Percentiles rank a stretch among this genome's conserved stretches.
phyloP scores from a whole-genome alignment of 108 stramenopile genomes.

The Parmales sp. region DNA sequence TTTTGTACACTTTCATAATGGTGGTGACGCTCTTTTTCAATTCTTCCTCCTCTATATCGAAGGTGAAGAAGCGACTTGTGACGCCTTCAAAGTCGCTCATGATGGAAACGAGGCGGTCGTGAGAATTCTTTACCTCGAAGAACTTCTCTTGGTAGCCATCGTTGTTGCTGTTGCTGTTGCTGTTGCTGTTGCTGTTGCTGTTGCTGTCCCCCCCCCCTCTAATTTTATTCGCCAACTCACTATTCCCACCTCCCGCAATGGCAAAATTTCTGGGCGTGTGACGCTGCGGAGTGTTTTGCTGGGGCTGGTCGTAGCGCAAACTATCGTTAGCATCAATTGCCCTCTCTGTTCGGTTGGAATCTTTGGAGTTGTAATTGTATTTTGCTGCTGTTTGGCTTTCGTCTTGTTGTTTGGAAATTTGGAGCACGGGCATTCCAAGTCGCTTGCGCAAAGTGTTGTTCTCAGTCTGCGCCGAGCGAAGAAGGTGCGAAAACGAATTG shows the following conservation, averaged over 20 bases:
- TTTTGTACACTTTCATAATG: conserved; percentile 1
- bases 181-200: neutral
- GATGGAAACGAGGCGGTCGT: neutral
- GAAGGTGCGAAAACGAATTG: too few relatives aligned
- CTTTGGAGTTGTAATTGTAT: too few relatives aligned
- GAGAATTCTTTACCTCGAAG: neutral
- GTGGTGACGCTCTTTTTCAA: conserved; percentile 15
- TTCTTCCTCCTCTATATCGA: conserved; percentile 43
- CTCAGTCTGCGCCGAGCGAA: too few relatives aligned
- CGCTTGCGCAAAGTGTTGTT: neutral
- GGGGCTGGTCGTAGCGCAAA: too few relatives aligned
- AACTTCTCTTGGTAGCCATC: neutral
- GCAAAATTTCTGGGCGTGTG: conserved; percentile 5
- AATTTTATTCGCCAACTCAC: neutral
- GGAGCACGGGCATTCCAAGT: neutral
- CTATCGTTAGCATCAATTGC: too few relatives aligned
- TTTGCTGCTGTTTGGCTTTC: too few relatives aligned
- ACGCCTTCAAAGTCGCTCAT: neutral
- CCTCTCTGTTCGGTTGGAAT: too few relatives aligned
- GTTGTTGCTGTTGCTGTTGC: neutral
- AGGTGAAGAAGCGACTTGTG: conserved; percentile 25
- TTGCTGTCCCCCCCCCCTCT: neutral
- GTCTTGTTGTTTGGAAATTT: neutral
- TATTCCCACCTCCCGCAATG: neutral
- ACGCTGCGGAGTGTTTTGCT: neutral